Percentiles rank a stretch among this genome's conserved stretches.
phyloP scores from a whole-genome alignment of 2,329 filamentous ascomycete species.

The Sarocladiaceae sp. region DNA sequence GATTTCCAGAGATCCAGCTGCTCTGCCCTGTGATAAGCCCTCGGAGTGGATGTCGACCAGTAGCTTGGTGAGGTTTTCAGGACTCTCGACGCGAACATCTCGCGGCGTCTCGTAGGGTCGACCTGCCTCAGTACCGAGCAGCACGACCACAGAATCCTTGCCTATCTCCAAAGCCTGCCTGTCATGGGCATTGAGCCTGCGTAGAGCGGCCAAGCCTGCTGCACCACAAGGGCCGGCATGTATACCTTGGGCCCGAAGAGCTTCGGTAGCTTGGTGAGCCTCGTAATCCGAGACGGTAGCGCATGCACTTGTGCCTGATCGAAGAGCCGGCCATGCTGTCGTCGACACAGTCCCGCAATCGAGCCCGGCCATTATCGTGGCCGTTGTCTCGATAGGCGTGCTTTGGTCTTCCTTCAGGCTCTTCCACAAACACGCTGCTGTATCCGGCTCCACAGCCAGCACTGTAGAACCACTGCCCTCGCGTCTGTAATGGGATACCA shows the following conservation, averaged over 20 bases:
- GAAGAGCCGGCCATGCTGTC: constrained; percentile 57
- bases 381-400: constrained; percentile 44
- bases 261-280: constrained; percentile 50
- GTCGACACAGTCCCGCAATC: constrained; percentile 64
- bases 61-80: neutral
- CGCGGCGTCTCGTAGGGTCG: constrained; percentile 10
- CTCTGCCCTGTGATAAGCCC: neutral
- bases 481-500: constrained; percentile 57
- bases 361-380: constrained; percentile 69
- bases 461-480: constrained; percentile 29
- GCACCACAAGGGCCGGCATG: constrained; percentile 57
- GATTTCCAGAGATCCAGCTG: constrained; percentile 19
- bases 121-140: constrained; percentile 56
- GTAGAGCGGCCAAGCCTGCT: constrained; percentile 50
- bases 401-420: constrained; percentile 43
- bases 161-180: constrained; percentile 30
- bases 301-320: constrained; percentile 51
- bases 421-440: constrained; percentile 51
- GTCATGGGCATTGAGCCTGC: constrained; percentile 33
- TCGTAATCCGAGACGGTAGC: constrained; percentile 57
- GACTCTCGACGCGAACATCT: neutral
- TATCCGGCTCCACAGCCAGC: constrained; percentile 65
- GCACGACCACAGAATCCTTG: constrained; percentile 50
- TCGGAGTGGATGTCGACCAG: neutral
- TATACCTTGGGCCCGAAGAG: constrained; percentile 42